Base-by-base conservation (phyloP, 148 eudicot genomes). In the Bassia scoparia region DNA sequence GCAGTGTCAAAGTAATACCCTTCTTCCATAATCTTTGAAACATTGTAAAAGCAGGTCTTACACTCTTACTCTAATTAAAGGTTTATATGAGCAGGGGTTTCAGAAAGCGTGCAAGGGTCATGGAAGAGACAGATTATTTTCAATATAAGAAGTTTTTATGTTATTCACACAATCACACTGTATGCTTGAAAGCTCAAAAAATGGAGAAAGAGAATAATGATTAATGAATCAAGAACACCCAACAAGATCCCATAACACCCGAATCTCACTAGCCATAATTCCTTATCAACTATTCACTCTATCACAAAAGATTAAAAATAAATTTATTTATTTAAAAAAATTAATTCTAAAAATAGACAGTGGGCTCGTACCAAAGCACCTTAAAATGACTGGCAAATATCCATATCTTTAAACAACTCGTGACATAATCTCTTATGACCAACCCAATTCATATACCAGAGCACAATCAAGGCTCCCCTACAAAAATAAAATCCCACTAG, bases 1-100 rank as follows among this genome's bases (percentile, higher is more conserved):
- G 17, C 26, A 76, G 7, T 59, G 75, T 63, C 76, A 81, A 35
- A 71, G 46, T 43, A 37, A 68, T 68, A 76, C 29, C 30, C 52
- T 60, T 41, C 26, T 55, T 48, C 31, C 38, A 63, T 34, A 41
- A 71, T 31, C 43, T 46, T 44, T 18, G n/a, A 18, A 20, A 60
- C 10, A 33, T 1, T 3, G 30, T 1, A 48, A 60, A 20, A 20
- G 44, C 60, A 48, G 37, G 23, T 73, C 53, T 63, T 23, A 5
- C 58, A n/a, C n/a, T n/a, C n/a, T n/a, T n/a, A n/a, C n/a, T n/a
- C 20, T 3, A 11, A 17, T 23, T 31, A 68, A n/a, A 50, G 68
- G 21, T 5, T 21, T 24, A 35, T 18, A 35, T 35, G 27, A 33
- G 16, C 37, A 35, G 44, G 41, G 37, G 20, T 3, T 31, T 37